Evolutionary conservation across 768 basidiomycete species (phyloP), one percentile per base, ranked within the genome.

Genomic region (Phallus indusiatus): DNA sequence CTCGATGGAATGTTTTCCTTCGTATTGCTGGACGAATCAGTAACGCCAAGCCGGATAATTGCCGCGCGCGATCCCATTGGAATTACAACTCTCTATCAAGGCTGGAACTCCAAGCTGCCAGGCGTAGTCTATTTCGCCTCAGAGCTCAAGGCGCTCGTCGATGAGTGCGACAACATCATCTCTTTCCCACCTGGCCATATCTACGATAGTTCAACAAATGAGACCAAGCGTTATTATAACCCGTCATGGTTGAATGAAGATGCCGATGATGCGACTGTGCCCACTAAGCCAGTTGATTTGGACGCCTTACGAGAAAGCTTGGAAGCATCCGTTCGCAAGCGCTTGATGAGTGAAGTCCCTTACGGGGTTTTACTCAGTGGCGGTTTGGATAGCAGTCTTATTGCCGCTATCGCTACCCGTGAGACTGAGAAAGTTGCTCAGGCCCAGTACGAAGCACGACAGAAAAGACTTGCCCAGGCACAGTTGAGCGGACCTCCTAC

Each of bases 1-100:
- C 86, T 99, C 60, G 96, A 99, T 69, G 96, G 96, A 64, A 95
- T 99, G 91, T 99, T 99, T 76, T 94, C 95, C 1, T 99, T 98
- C 68, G 88, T 97, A 63, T 81, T 98, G 49, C 78, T 98, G 60
- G 96, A 99, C 73, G 92, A 94, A 69, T 90, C 92, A 12, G 86
- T 89, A 60, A 77, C 87, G 0, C 95, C 95, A 9, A 79, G 92
- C 21, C 84, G 95, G 56, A 77, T 99, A 62, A 93, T 99, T 66
- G 96, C 94, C 61, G 93, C 94, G 5, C 89, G 96, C 37, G 96
- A 99, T 69, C 94, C 96, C 22, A 86, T 99, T 67, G 96, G 96
- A 21, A 92, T 98, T 70, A 98, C 96, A 54, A 97, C 96, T n/a
- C 78, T 99, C 9, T 99, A 98, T 73, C 94, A 95, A 74, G 96